Percentiles rank a stretch among this genome's conserved stretches.
These are phyloP conservation scores for Trichothecium sympodiale DNA, from an alignment of 2,329 filamentous ascomycete species.

Conservation along the genomic window DNA sequence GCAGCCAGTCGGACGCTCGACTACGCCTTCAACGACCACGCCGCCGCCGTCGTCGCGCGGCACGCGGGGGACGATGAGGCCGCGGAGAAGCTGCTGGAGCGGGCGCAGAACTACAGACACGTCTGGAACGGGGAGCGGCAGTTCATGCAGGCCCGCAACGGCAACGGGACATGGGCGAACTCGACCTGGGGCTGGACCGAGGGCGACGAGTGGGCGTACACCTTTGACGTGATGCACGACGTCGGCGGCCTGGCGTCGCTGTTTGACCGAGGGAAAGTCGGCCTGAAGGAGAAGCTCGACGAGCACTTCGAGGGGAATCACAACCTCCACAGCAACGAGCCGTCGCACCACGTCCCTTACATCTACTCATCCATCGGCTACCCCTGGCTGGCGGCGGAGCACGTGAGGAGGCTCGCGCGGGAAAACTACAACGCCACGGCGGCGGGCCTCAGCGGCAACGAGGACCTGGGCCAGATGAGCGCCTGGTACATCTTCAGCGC, in stretches of 20 bases:
- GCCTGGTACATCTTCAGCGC: slow-evolving; percentile 37
- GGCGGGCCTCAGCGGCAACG: slow-evolving; percentile 32
- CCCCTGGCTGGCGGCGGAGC: slow-evolving; percentile 23
- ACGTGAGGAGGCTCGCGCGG: slow-evolving; percentile 24
- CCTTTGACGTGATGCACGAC: slow-evolving; percentile 36
- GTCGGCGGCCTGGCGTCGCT: slow-evolving; percentile 26
- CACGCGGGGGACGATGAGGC: slow-evolving; percentile 21
- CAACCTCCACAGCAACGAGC: slow-evolving; percentile 36
- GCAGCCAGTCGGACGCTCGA: slow-evolving; percentile 33
- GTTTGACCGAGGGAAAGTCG: slow-evolving; percentile 21
- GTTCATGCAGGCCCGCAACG: slow-evolving; percentile 36
- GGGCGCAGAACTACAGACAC: slow-evolving; percentile 27
- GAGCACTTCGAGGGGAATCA: slow-evolving; percentile 31
- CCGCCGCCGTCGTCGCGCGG: slow-evolving; percentile 27
- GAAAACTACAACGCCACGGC: slow-evolving; percentile 33
- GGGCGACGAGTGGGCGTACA: slow-evolving; percentile 38
- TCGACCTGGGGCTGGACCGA: slow-evolving; percentile 35
- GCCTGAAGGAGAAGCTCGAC: slow-evolving; percentile 30
- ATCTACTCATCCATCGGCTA: slow-evolving; percentile 31
- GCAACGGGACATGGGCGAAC: slow-evolving; percentile 32
- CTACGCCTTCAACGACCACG: slow-evolving; percentile 34
- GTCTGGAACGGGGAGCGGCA: slow-evolving; percentile 30
- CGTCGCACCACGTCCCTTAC: slow-evolving; percentile 35
- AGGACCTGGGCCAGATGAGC: slow-evolving; percentile 38
- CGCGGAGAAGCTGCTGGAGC: slow-evolving; percentile 18